Percentiles rank a stretch among this genome's conserved stretches.
Evolutionary conservation across 192 early-diverging fungal species (phyloP).

Genomic region (Chytriomyces sp.): DNA sequence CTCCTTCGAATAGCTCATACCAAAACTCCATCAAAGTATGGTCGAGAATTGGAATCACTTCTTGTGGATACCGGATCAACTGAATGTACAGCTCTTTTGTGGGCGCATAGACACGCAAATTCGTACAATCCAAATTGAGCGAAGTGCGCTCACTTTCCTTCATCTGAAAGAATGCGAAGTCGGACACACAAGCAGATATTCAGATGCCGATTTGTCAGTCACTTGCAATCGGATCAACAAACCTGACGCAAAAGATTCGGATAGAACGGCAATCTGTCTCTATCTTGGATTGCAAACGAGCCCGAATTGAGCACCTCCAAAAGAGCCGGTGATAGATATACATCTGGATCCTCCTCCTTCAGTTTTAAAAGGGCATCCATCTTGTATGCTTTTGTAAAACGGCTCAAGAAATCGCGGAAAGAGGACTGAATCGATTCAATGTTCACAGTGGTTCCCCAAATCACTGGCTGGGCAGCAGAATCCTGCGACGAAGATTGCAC

Average conservation of each 20-base stretch:
- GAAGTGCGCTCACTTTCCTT: slow-evolving; percentile 65
- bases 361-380: slow-evolving; percentile 14
- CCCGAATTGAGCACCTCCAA: slow-evolving; percentile 23
- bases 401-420: slow-evolving; percentile 81
- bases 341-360: slow-evolving; percentile 5
- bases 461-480: slow-evolving; percentile 45
- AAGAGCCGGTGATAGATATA: slow-evolving; percentile 51
- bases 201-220: background rate
- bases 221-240: background rate
- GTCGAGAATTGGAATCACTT: slow-evolving; percentile 95
- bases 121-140: slow-evolving; percentile 90
- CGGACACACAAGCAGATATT: background rate
- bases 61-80: slow-evolving; percentile 90
- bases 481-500: slow-evolving; percentile 18
- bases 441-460: slow-evolving; percentile 95
- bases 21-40: slow-evolving; percentile 79
- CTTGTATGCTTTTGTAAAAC: slow-evolving; percentile 62
- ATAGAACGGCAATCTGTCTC: slow-evolving; percentile 71
- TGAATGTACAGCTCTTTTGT: slow-evolving; percentile 80
- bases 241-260: slow-evolving; percentile 70
- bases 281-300: slow-evolving; percentile 35
- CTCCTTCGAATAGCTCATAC: slow-evolving; percentile 69
- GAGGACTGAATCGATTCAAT: slow-evolving; percentile 78
- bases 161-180: slow-evolving; percentile 57
- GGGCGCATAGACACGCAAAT: slow-evolving; percentile 73